phyloP scores from a whole-genome alignment of 164 flowering plant genomes.

The Nymphaea thermarum region DNA sequence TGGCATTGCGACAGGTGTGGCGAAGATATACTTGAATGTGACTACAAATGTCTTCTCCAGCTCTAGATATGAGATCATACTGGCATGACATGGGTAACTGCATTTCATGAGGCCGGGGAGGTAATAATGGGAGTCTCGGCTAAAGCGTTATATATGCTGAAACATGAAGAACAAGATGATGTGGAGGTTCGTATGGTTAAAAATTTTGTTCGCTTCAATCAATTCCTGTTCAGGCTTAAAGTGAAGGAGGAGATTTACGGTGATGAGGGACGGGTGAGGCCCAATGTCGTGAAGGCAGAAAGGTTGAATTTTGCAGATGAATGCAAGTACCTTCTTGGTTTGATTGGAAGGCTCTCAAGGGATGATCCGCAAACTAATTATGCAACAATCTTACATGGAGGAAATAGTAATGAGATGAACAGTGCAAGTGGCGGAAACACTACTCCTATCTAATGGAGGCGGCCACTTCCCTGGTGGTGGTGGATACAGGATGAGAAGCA shows the following conservation, averaged over 20 bases:
- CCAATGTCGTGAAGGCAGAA: slow-evolving; percentile 68
- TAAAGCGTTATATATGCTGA: slow-evolving; percentile 62
- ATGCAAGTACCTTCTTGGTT: slow-evolving; percentile 43
- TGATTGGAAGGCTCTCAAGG: slow-evolving; percentile 15
- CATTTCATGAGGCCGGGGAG: slow-evolving; percentile 91
- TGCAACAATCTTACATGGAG: no score
- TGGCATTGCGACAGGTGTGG: no score
- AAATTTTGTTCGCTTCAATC: slow-evolving; percentile 33
- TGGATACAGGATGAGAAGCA: not conserved
- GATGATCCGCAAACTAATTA: no score
- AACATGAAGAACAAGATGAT: slow-evolving; percentile 58
- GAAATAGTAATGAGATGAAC: no score
- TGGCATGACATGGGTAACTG: slow-evolving; percentile 90
- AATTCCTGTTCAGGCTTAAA: slow-evolving; percentile 61
- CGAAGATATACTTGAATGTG: no score
- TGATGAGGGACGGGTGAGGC: slow-evolving; percentile 87
- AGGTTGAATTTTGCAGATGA: slow-evolving; percentile 47
- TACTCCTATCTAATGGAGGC: no score
- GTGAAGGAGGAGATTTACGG: slow-evolving; percentile 85
- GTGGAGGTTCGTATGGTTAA: slow-evolving; percentile 38
- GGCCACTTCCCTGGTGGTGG: not conserved
- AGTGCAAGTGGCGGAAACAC: no score
- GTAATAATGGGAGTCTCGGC: slow-evolving; percentile 81
- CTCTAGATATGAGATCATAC: slow-evolving; percentile 87
- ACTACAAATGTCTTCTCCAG: no score